Evolutionary conservation across 441 rosid species (phyloP), one percentile per base, ranked within the genome.

Genomic region (Populus hybrid): DNA sequence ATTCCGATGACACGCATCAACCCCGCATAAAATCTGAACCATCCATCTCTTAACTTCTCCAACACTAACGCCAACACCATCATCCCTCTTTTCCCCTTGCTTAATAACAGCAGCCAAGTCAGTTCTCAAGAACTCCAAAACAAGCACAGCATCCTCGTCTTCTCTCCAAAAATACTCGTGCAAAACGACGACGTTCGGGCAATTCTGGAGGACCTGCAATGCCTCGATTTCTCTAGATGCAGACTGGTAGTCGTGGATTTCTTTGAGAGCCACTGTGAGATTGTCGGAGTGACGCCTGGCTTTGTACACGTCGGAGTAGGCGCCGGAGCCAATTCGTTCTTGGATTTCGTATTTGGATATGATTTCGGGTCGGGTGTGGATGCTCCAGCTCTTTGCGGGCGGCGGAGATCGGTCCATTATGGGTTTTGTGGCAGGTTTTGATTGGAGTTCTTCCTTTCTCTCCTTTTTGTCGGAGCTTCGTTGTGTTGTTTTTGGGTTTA

Each of bases 211-310:
- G 82, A 90, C 73, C 64, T 91, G 94, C 64, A 95, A 84, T 31
- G 97, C 92, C 78, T 94, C 97, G 82, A 94, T 91, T 88, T 95
- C 99, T 2, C 98, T 95, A 76, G 93, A 92, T 28, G 97, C 98
- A 1, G 99, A 89, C 75, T 93, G 97, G 88, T 90, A 91, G 82
- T 95, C 98, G 86, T 94, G 98, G 82, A 96, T 91, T 88, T 94
- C 98, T 85, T 96, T 96, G 66, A 96, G 93, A n/a, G 98, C 99
- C 26, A 96, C 96, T 12, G 83, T 35, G 72, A 87, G 86, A 76
- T 86, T 84, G 83, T 94, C 98, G 72, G 98, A 87, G 76, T 87
- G 82, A 14, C 98, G 92, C 3, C 95, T 93, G 21, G 89, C 98
- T 64, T 86, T 87, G 90, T 90, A 95, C 16, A 95, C 98, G 80